These are phyloP conservation scores for Hemisphaericaspora xylanilytica DNA, from an alignment of 1,139 yeast species.

Conservation along the genomic window DNA sequence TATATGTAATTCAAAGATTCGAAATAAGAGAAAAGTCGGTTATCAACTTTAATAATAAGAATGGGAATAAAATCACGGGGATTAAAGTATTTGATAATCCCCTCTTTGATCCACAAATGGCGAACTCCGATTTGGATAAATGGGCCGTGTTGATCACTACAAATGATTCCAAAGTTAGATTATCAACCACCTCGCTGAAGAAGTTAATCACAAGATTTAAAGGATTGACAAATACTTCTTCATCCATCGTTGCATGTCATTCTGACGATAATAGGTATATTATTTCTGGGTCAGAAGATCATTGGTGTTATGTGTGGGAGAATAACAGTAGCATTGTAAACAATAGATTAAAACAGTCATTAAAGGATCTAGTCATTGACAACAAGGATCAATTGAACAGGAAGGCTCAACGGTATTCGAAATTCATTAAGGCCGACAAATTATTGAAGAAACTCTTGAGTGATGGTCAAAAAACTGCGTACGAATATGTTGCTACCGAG, in stretches of 20 bases:
- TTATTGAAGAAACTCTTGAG: conserved; percentile 30
- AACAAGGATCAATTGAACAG: conserved; percentile 20
- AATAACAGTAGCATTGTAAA: conserved; percentile 42
- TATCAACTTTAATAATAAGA: conserved; percentile 26
- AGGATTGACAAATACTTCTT: conserved; percentile 68
- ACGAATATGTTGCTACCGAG: conserved; percentile 41
- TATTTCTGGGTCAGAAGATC: conserved; percentile 65
- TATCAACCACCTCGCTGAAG: conserved; percentile 57
- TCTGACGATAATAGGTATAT: conserved; percentile 55
- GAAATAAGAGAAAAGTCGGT: conserved; percentile 42
- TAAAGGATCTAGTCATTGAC: conserved; percentile 36
- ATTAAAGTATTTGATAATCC: conserved; percentile 31
- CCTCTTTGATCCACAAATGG: conserved; percentile 8
- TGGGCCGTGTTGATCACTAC: conserved; percentile 59
- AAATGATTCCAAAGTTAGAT: conserved; percentile 75
- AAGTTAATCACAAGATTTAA: conserved; percentile 65
- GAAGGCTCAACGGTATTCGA: conserved; percentile 24
- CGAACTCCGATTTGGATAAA: conserved; percentile 15
- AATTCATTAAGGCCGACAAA: conserved; percentile 33
- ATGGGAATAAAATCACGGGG: conserved; percentile 43
- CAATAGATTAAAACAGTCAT: conserved; percentile 32
- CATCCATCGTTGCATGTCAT: conserved; percentile 67
- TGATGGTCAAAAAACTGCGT: conserved; percentile 19
- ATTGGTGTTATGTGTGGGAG: conserved; percentile 73
- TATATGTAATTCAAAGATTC: conserved; percentile 53